Percentiles rank a stretch among this genome's conserved stretches.
phyloP scores from a whole-genome alignment of 2,329 filamentous ascomycete genomes.

The Alternaria ethzedia region DNA sequence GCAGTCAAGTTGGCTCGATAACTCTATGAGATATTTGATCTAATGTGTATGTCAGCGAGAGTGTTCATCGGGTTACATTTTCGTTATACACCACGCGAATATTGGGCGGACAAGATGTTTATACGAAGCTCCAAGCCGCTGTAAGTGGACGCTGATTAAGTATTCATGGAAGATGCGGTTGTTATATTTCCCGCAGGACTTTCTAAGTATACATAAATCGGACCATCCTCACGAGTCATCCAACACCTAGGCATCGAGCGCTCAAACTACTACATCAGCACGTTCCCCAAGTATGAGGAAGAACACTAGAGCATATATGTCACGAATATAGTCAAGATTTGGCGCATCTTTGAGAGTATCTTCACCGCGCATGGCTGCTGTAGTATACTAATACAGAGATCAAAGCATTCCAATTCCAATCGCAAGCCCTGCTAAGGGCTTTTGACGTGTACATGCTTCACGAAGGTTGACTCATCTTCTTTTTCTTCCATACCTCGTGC shows the following conservation, averaged over 20 bases:
- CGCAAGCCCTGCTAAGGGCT: accelerated
- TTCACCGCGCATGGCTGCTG: neutral
- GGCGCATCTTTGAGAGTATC: neutral
- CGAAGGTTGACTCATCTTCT: neutral
- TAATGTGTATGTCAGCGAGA: neutral
- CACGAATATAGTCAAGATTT: neutral
- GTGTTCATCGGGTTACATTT: accelerated
- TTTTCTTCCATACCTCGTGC: neutral
- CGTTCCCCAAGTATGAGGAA: neutral
- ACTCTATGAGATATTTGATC: neutral
- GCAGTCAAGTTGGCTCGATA: no score
- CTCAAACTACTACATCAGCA: neutral
- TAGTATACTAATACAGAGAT: neutral
- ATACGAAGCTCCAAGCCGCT: neutral
- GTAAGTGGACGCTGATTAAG: no score
- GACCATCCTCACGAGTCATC: neutral
- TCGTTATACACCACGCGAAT: neutral
- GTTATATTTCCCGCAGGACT: neutral
- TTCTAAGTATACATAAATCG: neutral
- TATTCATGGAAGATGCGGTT: neutral
- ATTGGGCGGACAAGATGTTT: accelerated
- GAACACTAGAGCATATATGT: neutral
- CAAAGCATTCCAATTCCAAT: accelerated
- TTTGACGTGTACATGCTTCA: neutral
- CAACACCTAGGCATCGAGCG: neutral